Percentiles rank a stretch among this genome's conserved stretches.
Conservation (phyloP, 2,329 filamentous ascomycete species). For the Aureobasidium zeae region DNA sequence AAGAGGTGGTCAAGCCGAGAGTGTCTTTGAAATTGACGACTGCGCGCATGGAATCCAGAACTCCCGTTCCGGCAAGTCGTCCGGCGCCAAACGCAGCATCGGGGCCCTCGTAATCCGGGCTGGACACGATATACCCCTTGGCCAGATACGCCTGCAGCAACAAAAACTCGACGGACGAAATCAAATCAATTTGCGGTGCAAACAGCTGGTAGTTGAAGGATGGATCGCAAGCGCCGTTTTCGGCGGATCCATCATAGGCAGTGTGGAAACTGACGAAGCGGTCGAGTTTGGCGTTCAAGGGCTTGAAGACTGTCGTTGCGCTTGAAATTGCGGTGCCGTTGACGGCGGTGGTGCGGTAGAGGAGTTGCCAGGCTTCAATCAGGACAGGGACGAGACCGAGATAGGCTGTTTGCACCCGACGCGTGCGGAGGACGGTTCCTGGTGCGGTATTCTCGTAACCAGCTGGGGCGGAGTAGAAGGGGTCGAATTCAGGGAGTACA, state of each 20-base stretch:
- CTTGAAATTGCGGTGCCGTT: background rate
- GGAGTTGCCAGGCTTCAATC: conserved; percentile 6
- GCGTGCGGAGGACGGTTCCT: conserved; percentile 21
- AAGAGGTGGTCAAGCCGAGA: conserved; percentile 3
- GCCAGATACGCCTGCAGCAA: conserved; percentile 19
- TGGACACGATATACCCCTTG: conserved; percentile 21
- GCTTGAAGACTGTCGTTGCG: conserved; percentile 8
- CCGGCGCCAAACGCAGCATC: conserved; percentile 22
- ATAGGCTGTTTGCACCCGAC: background rate
- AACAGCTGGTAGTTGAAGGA: conserved; percentile 15
- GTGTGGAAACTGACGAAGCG: conserved; percentile 12
- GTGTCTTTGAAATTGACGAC: conserved; percentile 17
- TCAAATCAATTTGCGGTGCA: background rate
- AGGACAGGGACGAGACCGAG: background rate
- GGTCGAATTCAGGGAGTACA: conserved; percentile 19
- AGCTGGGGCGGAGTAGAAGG: conserved; percentile 24
- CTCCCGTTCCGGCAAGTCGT: conserved; percentile 22
- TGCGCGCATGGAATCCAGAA: conserved; percentile 24
- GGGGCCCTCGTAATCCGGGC: conserved; percentile 24
- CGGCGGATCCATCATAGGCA: conserved; percentile 7
- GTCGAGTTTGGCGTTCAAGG: background rate
- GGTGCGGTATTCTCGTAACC: conserved; percentile 20
- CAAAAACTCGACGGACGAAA: background rate
- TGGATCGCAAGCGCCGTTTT: conserved; percentile 11
- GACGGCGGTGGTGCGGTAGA: conserved; percentile 14